Conservation (phyloP, 2,329 filamentous ascomycete species). For the Albophoma yamanashiensis region DNA sequence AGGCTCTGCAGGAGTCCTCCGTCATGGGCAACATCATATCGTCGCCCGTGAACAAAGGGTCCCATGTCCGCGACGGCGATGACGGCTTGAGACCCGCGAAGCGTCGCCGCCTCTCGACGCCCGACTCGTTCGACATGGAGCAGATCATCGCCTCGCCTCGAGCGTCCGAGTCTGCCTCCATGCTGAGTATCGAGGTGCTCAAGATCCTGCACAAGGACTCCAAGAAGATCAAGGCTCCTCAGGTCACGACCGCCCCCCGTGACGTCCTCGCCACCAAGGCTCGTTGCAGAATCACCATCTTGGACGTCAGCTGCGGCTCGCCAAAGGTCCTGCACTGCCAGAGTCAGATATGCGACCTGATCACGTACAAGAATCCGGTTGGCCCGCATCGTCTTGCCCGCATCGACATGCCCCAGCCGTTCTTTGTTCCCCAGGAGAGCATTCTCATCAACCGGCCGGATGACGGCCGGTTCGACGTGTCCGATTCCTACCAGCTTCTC, state of each 20-base stretch:
- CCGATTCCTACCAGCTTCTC: slow-evolving; percentile 37
- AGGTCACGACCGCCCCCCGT: slow-evolving; percentile 16
- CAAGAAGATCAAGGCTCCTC: slow-evolving; percentile 21
- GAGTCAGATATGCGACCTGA: slow-evolving; percentile 42
- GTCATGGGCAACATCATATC: slow-evolving; percentile 34
- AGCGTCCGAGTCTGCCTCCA: slow-evolving; percentile 23
- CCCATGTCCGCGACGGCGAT: slow-evolving; percentile 22
- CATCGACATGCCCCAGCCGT: slow-evolving; percentile 36
- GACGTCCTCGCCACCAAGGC: slow-evolving; percentile 21
- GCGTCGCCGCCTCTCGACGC: slow-evolving; percentile 36
- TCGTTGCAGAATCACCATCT: slow-evolving; percentile 26
- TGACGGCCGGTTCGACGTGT: slow-evolving; percentile 34
- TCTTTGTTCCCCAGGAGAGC: slow-evolving; percentile 40
- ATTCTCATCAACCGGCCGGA: slow-evolving; percentile 38
- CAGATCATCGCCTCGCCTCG: slow-evolving; percentile 19
- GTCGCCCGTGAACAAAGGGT: slow-evolving; percentile 22
- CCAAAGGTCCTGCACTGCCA: slow-evolving; percentile 39
- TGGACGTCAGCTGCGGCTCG: slow-evolving; percentile 21
- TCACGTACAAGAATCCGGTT: slow-evolving; percentile 35
- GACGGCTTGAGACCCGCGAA: slow-evolving; percentile 32
- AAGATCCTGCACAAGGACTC: slow-evolving; percentile 40
- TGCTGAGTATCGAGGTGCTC: slow-evolving; percentile 41
- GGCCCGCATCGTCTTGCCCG: slow-evolving; percentile 35
- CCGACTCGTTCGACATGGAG: slow-evolving; percentile 21
- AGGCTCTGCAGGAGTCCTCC: slow-evolving; percentile 25